These are phyloP conservation scores for Penicillium riverlandense DNA, from an alignment of 495 filamentous ascomycete species.

Conservation along the genomic window DNA sequence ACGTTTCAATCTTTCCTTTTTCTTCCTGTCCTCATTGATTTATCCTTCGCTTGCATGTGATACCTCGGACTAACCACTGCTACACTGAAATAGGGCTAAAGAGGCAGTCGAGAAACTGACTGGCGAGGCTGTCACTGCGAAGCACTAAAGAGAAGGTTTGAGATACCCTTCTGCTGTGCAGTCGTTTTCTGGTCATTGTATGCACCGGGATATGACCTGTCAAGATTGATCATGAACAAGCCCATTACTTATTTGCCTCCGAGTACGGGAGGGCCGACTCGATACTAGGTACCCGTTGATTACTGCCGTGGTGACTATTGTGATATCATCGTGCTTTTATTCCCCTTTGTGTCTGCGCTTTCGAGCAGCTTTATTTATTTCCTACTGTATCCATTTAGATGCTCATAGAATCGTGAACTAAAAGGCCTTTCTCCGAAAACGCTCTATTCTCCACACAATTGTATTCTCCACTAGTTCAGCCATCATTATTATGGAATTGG, in stretches of 20 bases:
- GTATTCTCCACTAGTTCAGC: no score
- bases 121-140: conserved; percentile 87
- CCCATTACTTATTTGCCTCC: conserved; percentile 5
- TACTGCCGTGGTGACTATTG: conserved; percentile 7
- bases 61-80: conserved; percentile 29
- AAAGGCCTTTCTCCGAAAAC: no score
- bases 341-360: neutral
- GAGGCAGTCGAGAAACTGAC: conserved; percentile 95
- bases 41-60: conserved; percentile 17
- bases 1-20: conserved; percentile 34
- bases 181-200: conserved; percentile 6
- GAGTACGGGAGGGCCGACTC: conserved; percentile 5
- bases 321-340: conserved; percentile 1
- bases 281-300: conserved; percentile 16
- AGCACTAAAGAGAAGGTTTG: conserved; percentile 71
- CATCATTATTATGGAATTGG: no score
- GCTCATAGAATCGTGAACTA: no score
- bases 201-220: neutral
- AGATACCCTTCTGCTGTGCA: conserved; percentile 40
- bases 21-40: conserved; percentile 2
- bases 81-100: conserved; percentile 68
- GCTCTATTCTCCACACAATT: no score
- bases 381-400: neutral
- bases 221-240: neutral
- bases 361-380: neutral